Conservation (phyloP, 257 asterid species). For the Cordia subcordata region DNA sequence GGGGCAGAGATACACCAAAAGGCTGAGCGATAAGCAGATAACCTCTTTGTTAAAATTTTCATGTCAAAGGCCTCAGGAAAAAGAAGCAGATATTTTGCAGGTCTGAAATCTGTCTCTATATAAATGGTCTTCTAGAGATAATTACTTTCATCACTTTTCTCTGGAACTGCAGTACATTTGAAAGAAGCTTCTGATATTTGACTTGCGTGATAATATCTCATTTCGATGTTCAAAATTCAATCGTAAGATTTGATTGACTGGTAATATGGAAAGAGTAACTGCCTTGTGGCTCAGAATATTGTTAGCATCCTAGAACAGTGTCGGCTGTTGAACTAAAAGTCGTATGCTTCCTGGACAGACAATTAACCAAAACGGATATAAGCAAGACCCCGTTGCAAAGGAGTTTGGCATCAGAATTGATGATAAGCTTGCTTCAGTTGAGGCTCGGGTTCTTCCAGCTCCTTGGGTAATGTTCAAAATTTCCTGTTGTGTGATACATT, state of each 20-base stretch:
- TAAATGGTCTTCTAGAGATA: too few species aligned
- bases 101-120: neutral
- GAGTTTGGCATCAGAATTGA: slow-evolving; percentile 26
- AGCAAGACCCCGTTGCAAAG: slow-evolving; percentile 21
- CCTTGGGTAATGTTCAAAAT: slow-evolving; percentile 25
- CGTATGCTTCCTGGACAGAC: slow-evolving; percentile 8
- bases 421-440: slow-evolving; percentile 25
- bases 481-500: neutral
- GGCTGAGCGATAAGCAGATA: slow-evolving; percentile 33
- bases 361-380: slow-evolving; percentile 26
- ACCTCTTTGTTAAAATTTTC: slow-evolving; percentile 27
- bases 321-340: neutral
- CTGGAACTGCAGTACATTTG: too few species aligned
- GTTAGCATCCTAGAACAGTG: neutral
- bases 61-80: slow-evolving; percentile 32
- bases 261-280: neutral
- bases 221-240: too few species aligned
- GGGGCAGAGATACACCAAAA: slow-evolving; percentile 31
- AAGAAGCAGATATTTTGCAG: slow-evolving; percentile 25
- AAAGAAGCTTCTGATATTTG: too few species aligned
- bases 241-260: too few species aligned
- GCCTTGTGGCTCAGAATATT: neutral
- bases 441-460: slow-evolving; percentile 32
- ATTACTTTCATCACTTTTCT: too few species aligned
- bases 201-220: too few species aligned